Evolutionary conservation across 2,329 filamentous ascomycete species (phyloP), one percentile per base, ranked within the genome.

Genomic region (Colletotrichum caudatum): DNA sequence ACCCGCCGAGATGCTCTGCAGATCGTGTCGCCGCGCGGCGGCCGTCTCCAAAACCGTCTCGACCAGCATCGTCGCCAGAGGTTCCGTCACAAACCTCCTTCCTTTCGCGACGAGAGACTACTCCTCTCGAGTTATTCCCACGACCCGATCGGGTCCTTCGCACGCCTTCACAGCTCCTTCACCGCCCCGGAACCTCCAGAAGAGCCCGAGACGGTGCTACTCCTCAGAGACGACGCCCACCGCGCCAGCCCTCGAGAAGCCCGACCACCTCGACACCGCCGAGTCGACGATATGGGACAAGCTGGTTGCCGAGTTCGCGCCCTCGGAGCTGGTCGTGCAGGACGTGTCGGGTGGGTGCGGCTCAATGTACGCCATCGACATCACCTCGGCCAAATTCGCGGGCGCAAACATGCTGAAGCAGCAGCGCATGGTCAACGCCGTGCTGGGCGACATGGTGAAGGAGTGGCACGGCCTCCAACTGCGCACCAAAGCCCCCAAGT

Each of bases 321-420:
- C 88, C 0, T 84, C 84, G 0, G 80, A 86, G 70, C 80, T 90
- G 35, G 81, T 90, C 80, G 92, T 96, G 12, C 91, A 92, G 79
- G 93, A 97, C 82, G 89, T 96, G 63, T 94, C 91, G 33, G 93
- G 94, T 70, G 93, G 93, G 39, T 97, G 93, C 82, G 93, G 93
- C 12, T 93, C 91, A 78, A 96, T 96, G 94, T 96, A 96, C 82
- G 92, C 90, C 67, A 92, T 97, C 75, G 91, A 95, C 77, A 90
- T 96, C 74, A 87, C 90, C 59, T 93, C 92, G 9, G 86, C 90
- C 58, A 87, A 85, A 76, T 97, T 97, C 81, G 86, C 86, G 65
- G 94, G 93, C 58, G 80, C 90, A 76, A 87, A 85, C 61, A 90
- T 95, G 80, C 88, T 97, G 72, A 93, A 93, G 85, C 93, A 96